A percentile compares a stretch with the other conserved stretches of the same genome.
Conservation (phyloP, 306 rosid species). For the Hippophae rhamnoides region DNA sequence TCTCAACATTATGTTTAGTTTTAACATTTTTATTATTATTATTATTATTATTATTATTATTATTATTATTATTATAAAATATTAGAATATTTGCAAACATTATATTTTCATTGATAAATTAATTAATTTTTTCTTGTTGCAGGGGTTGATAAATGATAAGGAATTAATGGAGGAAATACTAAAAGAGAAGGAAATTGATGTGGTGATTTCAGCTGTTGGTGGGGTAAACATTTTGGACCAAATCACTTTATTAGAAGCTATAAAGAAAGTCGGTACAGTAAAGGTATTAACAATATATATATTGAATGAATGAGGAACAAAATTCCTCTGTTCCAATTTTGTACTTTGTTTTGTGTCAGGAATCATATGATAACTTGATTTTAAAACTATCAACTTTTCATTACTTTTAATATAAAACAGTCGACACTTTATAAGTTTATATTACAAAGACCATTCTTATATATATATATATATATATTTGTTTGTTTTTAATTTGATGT, state of each 20-base stretch:
- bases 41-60: not conserved
- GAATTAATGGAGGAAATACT: conserved; percentile 31
- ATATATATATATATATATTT: too few species aligned
- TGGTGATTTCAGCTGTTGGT: conserved; percentile 39
- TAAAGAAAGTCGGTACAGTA: conserved; percentile 28
- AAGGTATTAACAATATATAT: conserved; percentile 25
- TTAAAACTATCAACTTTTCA: too few species aligned
- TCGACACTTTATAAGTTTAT: too few species aligned
- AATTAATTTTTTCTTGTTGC: too few species aligned
- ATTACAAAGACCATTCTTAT: too few species aligned
- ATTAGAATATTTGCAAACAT: not conserved
- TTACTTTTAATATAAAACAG: too few species aligned
- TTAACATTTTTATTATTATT: not conserved
- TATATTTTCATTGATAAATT: too few species aligned
- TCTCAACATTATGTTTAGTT: not conserved
- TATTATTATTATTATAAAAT: not conserved
- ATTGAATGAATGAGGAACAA: too few species aligned
- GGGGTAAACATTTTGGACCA: conserved; percentile 27
- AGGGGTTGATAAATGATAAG: conserved; percentile 37
- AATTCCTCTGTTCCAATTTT: too few species aligned
- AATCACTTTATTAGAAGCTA: conserved; percentile 33
- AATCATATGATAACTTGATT: too few species aligned
- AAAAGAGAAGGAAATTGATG: conserved; percentile 32
- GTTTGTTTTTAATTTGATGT: too few species aligned
- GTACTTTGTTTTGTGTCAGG: too few species aligned